A percentile compares a stretch with the other conserved stretches of the same genome.
Conservation (phyloP, 176 grass and related monocot genomes). For the Bromus sterilis region DNA sequence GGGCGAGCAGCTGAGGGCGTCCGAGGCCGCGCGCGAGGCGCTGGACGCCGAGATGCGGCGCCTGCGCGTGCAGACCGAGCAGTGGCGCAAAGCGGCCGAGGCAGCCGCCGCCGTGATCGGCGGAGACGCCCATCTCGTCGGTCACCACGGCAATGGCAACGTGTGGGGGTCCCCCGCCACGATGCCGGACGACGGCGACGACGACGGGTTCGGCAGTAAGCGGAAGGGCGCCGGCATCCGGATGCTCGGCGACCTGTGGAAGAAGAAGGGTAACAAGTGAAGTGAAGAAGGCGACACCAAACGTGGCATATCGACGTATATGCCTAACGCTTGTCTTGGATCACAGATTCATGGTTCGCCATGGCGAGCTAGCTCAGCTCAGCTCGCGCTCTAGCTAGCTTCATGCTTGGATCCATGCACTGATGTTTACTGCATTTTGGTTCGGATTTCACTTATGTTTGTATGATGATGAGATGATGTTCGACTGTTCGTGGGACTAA, state of each 20-base stretch:
- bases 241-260: constrained; percentile 95
- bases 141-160: constrained; percentile 35
- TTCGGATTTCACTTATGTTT: constrained; percentile 25
- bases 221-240: constrained; percentile 69
- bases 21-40: constrained; percentile 46
- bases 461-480: constrained; percentile 29
- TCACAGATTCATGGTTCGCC: not conserved
- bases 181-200: constrained; percentile 45
- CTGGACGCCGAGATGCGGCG: constrained; percentile 70
- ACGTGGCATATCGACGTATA: not conserved
- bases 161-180: constrained; percentile 46
- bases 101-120: constrained; percentile 63
- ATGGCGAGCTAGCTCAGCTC: constrained; percentile 19
- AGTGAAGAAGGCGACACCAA: not conserved
- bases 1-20: constrained; percentile 44
- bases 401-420: not conserved
- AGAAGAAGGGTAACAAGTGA: constrained; percentile 71
- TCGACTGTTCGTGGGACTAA: not conserved
- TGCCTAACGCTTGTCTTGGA: not conserved
- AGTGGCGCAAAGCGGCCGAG: constrained; percentile 94
- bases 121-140: constrained; percentile 36
- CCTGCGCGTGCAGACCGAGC: constrained; percentile 82
- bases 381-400: not conserved
- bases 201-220: constrained; percentile 49
- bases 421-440: constrained; percentile 33